Base-by-base conservation (phyloP, 1,139 yeast genomes). In the Pichia sp. region DNA sequence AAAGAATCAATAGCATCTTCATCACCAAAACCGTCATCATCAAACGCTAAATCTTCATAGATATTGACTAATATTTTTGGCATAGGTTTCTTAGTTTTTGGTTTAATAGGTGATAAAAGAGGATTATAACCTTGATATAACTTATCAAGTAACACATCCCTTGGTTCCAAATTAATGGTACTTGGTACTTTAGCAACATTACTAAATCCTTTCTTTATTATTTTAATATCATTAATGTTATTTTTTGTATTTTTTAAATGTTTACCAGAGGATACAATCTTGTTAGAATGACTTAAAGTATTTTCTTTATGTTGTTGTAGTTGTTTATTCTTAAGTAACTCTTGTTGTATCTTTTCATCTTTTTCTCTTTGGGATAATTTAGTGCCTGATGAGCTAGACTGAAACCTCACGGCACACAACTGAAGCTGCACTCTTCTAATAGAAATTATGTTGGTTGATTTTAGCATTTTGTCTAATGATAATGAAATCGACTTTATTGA, bases 41-140 rank as follows among this genome's bases (percentile, higher is more conserved):
- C 51, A 20, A 41, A 37, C 2, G 46, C 24, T 11, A 51, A 28
- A 30, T 47, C 51, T 29, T 48, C 52, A 31, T 45, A 44, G 22
- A 48, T 48, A 29, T 48, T 48, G 9, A 49, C 49, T 4, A 48
- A 35, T 3, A 50, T 42, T 16, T 46, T 47, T 4, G 48, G 49
- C 11, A 38, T 38, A 4, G 35, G 32, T 29, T 46, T 45, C 30
- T 48, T 47, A 8, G 51, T 45, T 6, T 57, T 55, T 9, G 64
- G 63, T 9, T 49, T 50, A 11, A 62, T 50, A 2, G 67, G 67
- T 16, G 59, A 37, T 9, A 64, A 55, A 27, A 63, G 47, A 11
- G 67, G 67, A 35, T 59, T 57, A 41, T 58, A 61, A 2, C 64
- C 66, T 45, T 58, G 62, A 47, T 62, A 62, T 6, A 63, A 48